Percentiles rank a stretch among this genome's conserved stretches.
phyloP scores from a whole-genome alignment of 345 rosid species.

The Camelina laxa region DNA sequence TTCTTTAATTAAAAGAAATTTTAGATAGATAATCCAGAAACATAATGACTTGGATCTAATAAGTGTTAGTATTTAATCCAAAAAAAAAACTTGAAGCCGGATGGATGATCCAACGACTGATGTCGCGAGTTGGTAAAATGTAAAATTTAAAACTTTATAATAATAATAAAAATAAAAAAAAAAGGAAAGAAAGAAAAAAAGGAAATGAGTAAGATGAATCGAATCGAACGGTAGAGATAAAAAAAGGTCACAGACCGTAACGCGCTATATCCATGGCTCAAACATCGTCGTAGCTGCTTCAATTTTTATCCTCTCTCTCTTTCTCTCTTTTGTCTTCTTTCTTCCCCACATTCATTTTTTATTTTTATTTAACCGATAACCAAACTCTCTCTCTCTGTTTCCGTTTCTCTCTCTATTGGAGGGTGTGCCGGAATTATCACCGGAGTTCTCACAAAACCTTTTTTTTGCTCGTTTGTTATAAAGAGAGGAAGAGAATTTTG shows the following conservation, averaged over 20 bases:
- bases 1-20: neutral
- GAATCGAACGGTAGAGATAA: conserved; percentile 38
- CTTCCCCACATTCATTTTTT: conserved; percentile 25
- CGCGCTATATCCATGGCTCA: conserved; percentile 46
- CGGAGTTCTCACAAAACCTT: conserved; percentile 20
- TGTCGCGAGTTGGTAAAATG: conserved; percentile 9
- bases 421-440: conserved; percentile 42
- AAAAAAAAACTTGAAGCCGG: neutral
- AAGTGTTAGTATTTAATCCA: neutral
- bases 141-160: neutral
- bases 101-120: conserved; percentile 24
- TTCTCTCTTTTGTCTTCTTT: conserved; percentile 37
- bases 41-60: too few species aligned
- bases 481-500: conserved; percentile 28
- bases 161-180: neutral
- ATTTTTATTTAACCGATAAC: conserved; percentile 23
- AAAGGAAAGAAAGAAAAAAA: too few species aligned
- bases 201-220: neutral
- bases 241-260: conserved; percentile 8
- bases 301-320: conserved; percentile 7
- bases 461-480: conserved; percentile 5
- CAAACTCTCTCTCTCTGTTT: conserved; percentile 34
- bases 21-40: neutral
- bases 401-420: conserved; percentile 26
- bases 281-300: conserved; percentile 42